Conservation (phyloP, 345 rosid genomes). For the Eucalyptus virginea region DNA sequence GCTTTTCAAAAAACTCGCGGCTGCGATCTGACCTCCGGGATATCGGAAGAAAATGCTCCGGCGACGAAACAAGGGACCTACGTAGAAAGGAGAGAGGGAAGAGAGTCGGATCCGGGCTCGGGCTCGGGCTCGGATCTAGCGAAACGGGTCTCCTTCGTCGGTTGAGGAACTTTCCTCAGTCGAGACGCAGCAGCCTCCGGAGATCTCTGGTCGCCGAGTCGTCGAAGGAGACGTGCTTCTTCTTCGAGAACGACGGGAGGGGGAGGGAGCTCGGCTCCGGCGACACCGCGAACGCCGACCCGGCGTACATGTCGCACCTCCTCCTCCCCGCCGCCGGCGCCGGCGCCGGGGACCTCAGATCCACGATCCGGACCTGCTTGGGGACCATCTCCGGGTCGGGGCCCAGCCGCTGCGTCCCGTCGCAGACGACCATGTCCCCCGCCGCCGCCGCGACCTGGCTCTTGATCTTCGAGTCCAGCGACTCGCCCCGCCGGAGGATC, state of each 20-base stretch:
- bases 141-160: background rate
- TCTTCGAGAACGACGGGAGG: constrained; percentile 36
- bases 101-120: background rate
- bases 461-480: constrained; percentile 33
- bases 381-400: constrained; percentile 12
- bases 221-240: constrained; percentile 16
- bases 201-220: constrained; percentile 53
- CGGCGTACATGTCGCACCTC: constrained; percentile 36
- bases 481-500: constrained; percentile 39
- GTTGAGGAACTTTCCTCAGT: background rate
- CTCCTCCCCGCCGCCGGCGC: background rate
- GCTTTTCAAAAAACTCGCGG: constrained; percentile 6
- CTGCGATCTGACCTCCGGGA: background rate
- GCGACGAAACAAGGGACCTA: background rate
- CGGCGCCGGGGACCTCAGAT: constrained; percentile 4
- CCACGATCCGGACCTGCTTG: constrained; percentile 5
- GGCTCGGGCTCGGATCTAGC: background rate
- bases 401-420: constrained; percentile 10
- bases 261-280: constrained; percentile 54
- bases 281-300: constrained; percentile 39
- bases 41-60: background rate
- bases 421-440: background rate
- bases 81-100: background rate
- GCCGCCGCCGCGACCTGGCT: background rate
- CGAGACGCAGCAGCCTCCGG: constrained; percentile 44